Evolutionary conservation across 163 green algal genomes (phyloP).

Genomic region (Chlorella variabilis): DNA sequence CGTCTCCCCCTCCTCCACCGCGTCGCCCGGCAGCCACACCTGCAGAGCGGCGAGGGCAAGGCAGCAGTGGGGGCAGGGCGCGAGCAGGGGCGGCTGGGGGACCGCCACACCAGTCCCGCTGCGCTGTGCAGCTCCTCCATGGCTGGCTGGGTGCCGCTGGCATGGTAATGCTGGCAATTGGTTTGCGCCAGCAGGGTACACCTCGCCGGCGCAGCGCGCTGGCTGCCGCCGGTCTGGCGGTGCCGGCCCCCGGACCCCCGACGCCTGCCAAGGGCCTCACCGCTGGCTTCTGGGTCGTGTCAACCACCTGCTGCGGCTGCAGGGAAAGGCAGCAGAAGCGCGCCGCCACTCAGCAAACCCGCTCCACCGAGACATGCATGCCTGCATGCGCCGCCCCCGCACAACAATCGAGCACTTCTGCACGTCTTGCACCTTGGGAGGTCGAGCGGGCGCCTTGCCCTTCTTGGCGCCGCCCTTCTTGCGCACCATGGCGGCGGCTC

Average conservation of each 20-base stretch:
- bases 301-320: slow-evolving; percentile 19
- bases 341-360: not conserved
- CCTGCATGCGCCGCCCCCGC: not conserved
- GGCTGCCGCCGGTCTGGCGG: not conserved
- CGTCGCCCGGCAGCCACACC: slow-evolving; percentile 80
- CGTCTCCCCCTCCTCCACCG: slow-evolving; percentile 87
- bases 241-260: not conserved
- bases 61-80: not conserved
- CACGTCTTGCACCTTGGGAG: slow-evolving; percentile 7
- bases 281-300: slow-evolving; percentile 25
- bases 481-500: not conserved
- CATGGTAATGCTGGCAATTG: not conserved
- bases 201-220: no score
- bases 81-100: no score
- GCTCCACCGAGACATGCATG: slow-evolving; percentile 1
- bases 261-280: not conserved
- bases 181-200: no score
- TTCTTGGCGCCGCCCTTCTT: slow-evolving; percentile 42
- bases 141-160: no score
- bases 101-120: no score
- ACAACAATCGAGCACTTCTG: not conserved
- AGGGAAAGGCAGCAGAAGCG: not conserved
- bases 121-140: no score
- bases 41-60: not conserved
- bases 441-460: slow-evolving; percentile 7